Evolutionary conservation across 768 basidiomycete species (phyloP).

Genomic region (Mycena venus): DNA sequence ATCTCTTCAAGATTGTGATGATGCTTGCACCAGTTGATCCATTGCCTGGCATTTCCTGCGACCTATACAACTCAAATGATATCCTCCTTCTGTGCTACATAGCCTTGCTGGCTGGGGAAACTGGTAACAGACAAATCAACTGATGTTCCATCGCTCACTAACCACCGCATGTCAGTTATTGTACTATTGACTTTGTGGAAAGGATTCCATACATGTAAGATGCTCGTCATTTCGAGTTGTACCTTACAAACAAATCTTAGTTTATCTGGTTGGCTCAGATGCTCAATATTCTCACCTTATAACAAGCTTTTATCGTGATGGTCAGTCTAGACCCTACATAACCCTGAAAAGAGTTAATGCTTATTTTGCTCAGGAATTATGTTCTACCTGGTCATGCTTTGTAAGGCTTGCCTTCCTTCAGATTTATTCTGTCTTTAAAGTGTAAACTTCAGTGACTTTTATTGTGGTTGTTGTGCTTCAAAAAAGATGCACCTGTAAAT

Average conservation of each 20-base stretch:
- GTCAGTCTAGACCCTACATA: background rate
- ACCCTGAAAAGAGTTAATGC: background rate
- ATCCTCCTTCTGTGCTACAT: background rate
- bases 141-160: background rate
- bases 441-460: background rate
- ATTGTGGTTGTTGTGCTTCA: background rate
- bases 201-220: background rate
- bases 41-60: background rate
- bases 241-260: background rate
- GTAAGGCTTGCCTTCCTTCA: background rate
- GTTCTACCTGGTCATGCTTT: conserved; percentile 22
- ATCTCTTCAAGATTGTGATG: background rate
- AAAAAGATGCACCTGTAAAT: background rate
- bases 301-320: conserved; percentile 20
- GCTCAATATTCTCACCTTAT: background rate
- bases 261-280: background rate
- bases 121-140: background rate
- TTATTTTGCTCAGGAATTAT: background rate
- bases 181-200: conserved; percentile 22
- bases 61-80: background rate
- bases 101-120: conserved; percentile 13
- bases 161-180: background rate
- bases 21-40: background rate
- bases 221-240: background rate
- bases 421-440: background rate